Conservation (phyloP, 75 land plant species). For the Chamaecyparis obtusa region DNA sequence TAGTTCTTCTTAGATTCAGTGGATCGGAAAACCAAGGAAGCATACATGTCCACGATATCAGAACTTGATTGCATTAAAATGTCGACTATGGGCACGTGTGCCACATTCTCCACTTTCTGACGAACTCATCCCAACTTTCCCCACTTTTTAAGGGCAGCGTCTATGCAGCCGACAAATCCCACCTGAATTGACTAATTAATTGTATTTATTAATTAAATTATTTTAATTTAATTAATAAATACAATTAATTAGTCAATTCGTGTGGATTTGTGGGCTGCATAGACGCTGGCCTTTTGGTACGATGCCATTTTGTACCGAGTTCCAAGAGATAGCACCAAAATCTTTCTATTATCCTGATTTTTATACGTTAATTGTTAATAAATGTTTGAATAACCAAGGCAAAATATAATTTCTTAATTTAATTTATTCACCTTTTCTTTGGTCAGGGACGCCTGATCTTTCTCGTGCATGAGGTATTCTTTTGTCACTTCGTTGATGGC, state of each 20-base stretch:
- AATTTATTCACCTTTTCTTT: neutral
- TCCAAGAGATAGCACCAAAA: too few relatives aligned
- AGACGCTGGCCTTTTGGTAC: too few relatives aligned
- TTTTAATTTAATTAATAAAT: too few relatives aligned
- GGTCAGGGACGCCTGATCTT: neutral
- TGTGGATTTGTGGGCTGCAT: too few relatives aligned
- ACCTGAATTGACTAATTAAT: too few relatives aligned
- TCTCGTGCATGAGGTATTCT: neutral
- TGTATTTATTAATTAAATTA: too few relatives aligned
- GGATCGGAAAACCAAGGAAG: constrained; percentile 37
- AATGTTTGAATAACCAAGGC: neutral
- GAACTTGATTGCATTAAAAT: constrained; percentile 38
- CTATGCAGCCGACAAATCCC: too few relatives aligned
- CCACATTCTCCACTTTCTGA: neutral
- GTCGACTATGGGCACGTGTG: constrained; percentile 40
- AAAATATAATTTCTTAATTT: neutral
- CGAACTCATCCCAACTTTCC: constrained; percentile 57
- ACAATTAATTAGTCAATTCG: too few relatives aligned
- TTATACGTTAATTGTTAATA: too few relatives aligned
- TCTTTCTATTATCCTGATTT: too few relatives aligned
- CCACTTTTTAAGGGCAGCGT: too few relatives aligned
- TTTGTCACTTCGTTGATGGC: neutral
- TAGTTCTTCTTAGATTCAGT: constrained; percentile 14
- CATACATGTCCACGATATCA: constrained; percentile 63
- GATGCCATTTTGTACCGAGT: too few relatives aligned